Evolutionary conservation across 352 stramenopile genomes (phyloP), one percentile per base, ranked within the genome.

Genomic region (Phytophthora brassicae): DNA sequence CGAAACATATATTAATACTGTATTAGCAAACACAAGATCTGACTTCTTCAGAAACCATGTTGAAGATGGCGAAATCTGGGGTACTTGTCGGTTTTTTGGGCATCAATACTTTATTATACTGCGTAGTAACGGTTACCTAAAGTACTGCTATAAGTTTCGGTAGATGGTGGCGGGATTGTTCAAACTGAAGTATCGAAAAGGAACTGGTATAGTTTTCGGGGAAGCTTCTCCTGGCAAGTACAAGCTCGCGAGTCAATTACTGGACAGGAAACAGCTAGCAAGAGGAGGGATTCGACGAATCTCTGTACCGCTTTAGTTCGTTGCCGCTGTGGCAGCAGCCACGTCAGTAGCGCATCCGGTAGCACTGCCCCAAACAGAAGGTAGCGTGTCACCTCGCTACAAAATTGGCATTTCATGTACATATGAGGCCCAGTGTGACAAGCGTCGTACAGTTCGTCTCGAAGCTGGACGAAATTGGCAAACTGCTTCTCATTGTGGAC

Each of bases 331-430:
- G 66, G 62, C 28, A 70, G 51, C 52, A 74, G 56, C 51, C 56
- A 64, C 20, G 51, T 68, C 31, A 66, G 45, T 16, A 70, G 23
- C 1, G 62, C 41, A 22, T 62, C 66, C 0, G 66, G 66, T 36
- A 71, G 47, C 14, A 70, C 51, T 26, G 64, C 47, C 19, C 62
- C 62, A 3, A 74, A 68, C 5, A 77, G 49, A 19, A 82, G 61
- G 36, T 68, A 82, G 46, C 73, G 56, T 33, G 72, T 75, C 28
- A 79, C 60, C 41, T 74, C 61, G 47, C 64, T 57, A 56, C 76
- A 81, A 48, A 80, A 86, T 20, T 52, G 48, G 56, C 76, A 86
- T 43, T 56, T 57, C 33, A 56, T 55, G 46, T 66, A 45, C 17
- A 61, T 28, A 22, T 79, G 70, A 16, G 50, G 59, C 2, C 59